Base-by-base conservation (phyloP, 305 asterid genomes). In the Solanum aculeatissimum region DNA sequence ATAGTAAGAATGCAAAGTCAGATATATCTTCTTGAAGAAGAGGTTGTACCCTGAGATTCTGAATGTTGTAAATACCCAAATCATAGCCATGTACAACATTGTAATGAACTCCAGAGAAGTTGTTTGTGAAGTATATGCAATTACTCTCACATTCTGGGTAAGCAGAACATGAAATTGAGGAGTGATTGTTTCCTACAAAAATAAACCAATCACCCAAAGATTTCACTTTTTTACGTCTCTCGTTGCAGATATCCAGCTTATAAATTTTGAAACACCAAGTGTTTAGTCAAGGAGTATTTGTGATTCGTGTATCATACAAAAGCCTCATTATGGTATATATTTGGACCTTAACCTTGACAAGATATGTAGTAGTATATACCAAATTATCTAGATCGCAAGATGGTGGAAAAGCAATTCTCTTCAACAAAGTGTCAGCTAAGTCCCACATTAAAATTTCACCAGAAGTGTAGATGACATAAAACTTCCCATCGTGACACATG, bases 41-140 rank as follows among this genome's bases (percentile, higher is more conserved):
- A 82, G 83, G 72, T 16, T 51, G 80, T 25, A 83, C 74, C 82
- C 9, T 81, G 51, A 27, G 53, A 66, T 54, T 69, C 68, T 83
- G 88, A 13, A 89, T 42, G 15, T 82, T 69, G 19, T 60, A 89
- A 16, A 84, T 21, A 42, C 90, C 92, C 85, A 83, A 49, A 74
- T 88, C 92, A 80, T 85, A 88, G 21, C 89, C 86, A 60, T 27
- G 35, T 7, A 4, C 16, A 23, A 54, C 23, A 71, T 85, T 75
- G 71, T 69, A 63, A 13, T 74, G 40, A 32, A 66, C 81, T 25
- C 87, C 91, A 47, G 85, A 84, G 29, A 83, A 82, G 69, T 90
- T 85, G 18, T 90, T 91, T 1, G 88, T 85, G 86, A 87, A 90
- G 84, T 87, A 90, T n/a, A 90, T 84, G 19, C 89, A 90, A 25